Conservation (phyloP, 2,329 filamentous ascomycete genomes). For the Diaporthe velutina region DNA sequence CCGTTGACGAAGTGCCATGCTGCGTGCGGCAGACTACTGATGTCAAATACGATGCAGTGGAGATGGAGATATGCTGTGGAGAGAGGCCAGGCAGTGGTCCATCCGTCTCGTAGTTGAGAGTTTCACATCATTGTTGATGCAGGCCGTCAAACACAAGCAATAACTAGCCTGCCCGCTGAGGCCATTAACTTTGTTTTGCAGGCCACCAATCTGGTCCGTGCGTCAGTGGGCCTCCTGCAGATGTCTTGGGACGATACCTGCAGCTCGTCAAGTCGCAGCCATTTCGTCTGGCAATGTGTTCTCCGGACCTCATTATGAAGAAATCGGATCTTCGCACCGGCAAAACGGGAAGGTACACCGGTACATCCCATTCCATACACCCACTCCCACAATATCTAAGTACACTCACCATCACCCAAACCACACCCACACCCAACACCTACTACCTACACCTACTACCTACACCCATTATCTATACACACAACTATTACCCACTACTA, state of each 20-base stretch:
- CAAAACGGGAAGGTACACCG: too few species aligned
- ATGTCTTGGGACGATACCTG: neutral
- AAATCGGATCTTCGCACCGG: too few species aligned
- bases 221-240: slow-evolving; percentile 10
- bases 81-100: neutral
- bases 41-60: neutral
- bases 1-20: slow-evolving; percentile 35
- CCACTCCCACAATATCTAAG: too few species aligned
- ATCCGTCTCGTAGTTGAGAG: neutral
- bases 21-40: neutral
- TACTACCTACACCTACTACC: too few species aligned
- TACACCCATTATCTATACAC: too few species aligned
- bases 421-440: too few species aligned
- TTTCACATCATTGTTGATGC: neutral
- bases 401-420: too few species aligned
- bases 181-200: neutral
- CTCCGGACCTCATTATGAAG: neutral
- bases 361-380: too few species aligned
- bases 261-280: neutral
- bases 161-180: neutral
- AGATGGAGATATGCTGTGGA: neutral
- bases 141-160: neutral
- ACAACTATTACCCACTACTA: too few species aligned
- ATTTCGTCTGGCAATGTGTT: neutral
- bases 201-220: neutral